Base-by-base conservation (phyloP, 2,329 filamentous ascomycete genomes). In the Drechslerella dactyloides region DNA sequence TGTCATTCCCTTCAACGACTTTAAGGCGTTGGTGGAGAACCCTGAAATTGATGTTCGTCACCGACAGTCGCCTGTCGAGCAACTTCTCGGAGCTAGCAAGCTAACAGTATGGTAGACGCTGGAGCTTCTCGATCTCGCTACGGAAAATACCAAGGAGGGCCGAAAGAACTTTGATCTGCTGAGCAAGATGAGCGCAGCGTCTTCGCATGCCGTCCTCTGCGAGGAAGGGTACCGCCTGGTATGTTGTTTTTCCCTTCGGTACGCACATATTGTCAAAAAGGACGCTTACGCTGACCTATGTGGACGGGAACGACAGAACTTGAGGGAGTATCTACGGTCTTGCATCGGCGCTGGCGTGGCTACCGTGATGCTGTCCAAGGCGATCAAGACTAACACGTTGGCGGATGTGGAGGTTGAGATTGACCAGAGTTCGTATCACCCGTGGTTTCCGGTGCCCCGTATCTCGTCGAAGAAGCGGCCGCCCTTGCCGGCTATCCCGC, bases 281-380 rank as follows among this genome's bases (percentile, higher is more conserved):
- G 13, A 13, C 37, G n/a, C 37, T 3, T 24, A 30, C 24, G 24
- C 23, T 61, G 11, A 62, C 42, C 1, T 52, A 4, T 15, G 11
- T 27, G 15, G 8, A 3, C 27, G 13, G 46, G 19, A 15, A 37
- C 30, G 37, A 19, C 21, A 75, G 74, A 76, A 76, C 46, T 59
- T 76, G 51, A 69, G 73, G 24, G 73, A 76, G 50, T 73, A 74
- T 46, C 82, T 90, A 76, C 87, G 86, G 76, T 86, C 89, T n/a
- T 89, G 87, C 74, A 91, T 93, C 72, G 86, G 86, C 7, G 83
- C 88, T 0, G 86, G 86, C 4, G 84, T 92, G 73, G 85, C 87
- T 0, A 83, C 90, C 48, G 83, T 83, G 23, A 82, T 82, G 0
- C 78, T 89, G 53, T 84, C 84, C 76, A 89, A 86, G 78, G 84